phyloP scores from a whole-genome alignment of 2,329 filamentous ascomycete species.

The Aspergillus alliaceus region DNA sequence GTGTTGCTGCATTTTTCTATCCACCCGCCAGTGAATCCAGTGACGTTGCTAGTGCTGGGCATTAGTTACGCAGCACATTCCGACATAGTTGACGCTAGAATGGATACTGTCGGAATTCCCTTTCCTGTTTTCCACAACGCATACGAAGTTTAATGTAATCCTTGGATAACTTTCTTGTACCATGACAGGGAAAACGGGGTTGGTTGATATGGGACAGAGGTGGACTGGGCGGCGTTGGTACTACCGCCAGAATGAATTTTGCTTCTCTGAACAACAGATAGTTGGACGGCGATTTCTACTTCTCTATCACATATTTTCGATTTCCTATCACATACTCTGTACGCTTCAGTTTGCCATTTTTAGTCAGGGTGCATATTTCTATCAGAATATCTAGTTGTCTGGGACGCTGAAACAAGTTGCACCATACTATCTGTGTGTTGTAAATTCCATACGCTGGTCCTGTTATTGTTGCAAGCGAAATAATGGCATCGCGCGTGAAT shows the following conservation, averaged over 20 bases:
- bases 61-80: not conserved
- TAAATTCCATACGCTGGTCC: no score
- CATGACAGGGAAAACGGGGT: not conserved
- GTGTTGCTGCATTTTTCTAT: constrained; percentile 48
- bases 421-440: no score
- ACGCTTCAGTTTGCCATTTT: no score
- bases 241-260: not conserved
- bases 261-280: not conserved
- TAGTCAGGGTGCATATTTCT: no score
- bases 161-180: not conserved
- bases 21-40: constrained; percentile 30
- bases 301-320: no score
- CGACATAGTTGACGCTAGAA: not conserved
- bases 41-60: constrained; percentile 23
- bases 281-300: not conserved
- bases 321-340: no score
- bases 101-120: not conserved
- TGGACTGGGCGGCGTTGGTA: not conserved
- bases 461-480: no score
- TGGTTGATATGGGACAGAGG: not conserved
- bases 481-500: no score
- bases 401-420: no score
- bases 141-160: not conserved
- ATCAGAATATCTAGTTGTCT: no score
- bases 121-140: not conserved